These are phyloP conservation scores for Dictyostelium firmibasis DNA, from an alignment of 78 protist species.

Conservation along the genomic window DNA sequence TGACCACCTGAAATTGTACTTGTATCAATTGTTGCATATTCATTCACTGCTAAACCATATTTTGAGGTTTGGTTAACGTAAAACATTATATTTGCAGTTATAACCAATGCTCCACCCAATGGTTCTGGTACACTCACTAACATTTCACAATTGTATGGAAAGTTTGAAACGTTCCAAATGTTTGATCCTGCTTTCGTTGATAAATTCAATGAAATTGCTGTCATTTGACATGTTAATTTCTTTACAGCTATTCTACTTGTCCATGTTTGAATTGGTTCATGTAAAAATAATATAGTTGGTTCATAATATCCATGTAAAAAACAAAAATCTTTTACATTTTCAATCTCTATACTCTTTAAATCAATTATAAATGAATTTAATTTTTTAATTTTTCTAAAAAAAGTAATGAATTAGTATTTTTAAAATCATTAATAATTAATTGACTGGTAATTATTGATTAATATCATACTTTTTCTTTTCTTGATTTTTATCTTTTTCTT, in stretches of 20 bases:
- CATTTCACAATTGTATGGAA: constrained; percentile 70
- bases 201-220: constrained; percentile 61
- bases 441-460: too few species aligned
- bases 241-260: constrained; percentile 38
- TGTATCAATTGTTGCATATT: constrained; percentile 25
- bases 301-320: constrained; percentile 85
- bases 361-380: constrained; percentile 16
- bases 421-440: too few species aligned
- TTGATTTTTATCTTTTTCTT: neutral
- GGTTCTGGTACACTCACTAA: constrained; percentile 65
- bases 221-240: constrained; percentile 42
- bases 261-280: constrained; percentile 79
- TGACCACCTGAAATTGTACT: neutral
- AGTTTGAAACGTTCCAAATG: constrained; percentile 60
- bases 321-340: constrained; percentile 72
- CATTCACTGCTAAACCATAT: constrained; percentile 65
- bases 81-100: constrained; percentile 59
- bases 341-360: constrained; percentile 4
- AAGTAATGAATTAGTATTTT: neutral
- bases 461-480: neutral
- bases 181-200: neutral
- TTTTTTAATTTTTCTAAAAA: neutral
- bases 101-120: constrained; percentile 82
- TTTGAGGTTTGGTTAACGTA: constrained; percentile 66
- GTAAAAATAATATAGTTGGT: constrained; percentile 80